Conservation (phyloP, 2,329 filamentous ascomycete species). For the Incumbomyces lentus region DNA sequence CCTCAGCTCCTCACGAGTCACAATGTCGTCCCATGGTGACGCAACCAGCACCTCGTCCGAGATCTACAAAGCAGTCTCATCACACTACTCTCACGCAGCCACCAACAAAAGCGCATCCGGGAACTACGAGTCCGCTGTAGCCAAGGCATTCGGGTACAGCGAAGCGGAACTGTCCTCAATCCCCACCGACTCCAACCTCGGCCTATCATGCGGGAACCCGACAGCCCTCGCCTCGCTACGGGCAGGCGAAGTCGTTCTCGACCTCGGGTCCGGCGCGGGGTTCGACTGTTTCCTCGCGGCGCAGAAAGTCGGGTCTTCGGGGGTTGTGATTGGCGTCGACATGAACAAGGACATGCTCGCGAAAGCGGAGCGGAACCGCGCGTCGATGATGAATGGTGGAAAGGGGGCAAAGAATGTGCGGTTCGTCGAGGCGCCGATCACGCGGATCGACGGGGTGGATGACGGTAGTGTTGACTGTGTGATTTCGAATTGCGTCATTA, state of each 20-base stretch:
- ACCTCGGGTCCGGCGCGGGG: conserved; percentile 48
- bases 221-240: conserved; percentile 38
- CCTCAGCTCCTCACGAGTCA: too few species aligned
- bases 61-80: conserved; percentile 18
- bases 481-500: conserved; percentile 55
- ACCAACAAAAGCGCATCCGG: conserved; percentile 13
- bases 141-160: conserved; percentile 45
- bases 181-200: conserved; percentile 42
- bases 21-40: too few species aligned
- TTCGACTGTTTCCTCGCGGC: conserved; percentile 49
- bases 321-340: conserved; percentile 47
- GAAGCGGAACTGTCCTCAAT: conserved; percentile 38
- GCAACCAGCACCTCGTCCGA: conserved; percentile 1
- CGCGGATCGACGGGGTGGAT: conserved; percentile 33
- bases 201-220: conserved; percentile 47
- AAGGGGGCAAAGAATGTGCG: conserved; percentile 33
- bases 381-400: conserved; percentile 22
- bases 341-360: conserved; percentile 52
- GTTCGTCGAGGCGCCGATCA: conserved; percentile 46
- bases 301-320: conserved; percentile 38
- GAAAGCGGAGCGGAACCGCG: conserved; percentile 37
- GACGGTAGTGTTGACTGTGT: conserved; percentile 42
- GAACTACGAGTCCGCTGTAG: conserved; percentile 33
- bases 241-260: conserved; percentile 48
- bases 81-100: conserved; percentile 1